Evolutionary conservation across 306 rosid species (phyloP), one percentile per base, ranked within the genome.

Genomic region (Cyamopsis tetragonoloba): DNA sequence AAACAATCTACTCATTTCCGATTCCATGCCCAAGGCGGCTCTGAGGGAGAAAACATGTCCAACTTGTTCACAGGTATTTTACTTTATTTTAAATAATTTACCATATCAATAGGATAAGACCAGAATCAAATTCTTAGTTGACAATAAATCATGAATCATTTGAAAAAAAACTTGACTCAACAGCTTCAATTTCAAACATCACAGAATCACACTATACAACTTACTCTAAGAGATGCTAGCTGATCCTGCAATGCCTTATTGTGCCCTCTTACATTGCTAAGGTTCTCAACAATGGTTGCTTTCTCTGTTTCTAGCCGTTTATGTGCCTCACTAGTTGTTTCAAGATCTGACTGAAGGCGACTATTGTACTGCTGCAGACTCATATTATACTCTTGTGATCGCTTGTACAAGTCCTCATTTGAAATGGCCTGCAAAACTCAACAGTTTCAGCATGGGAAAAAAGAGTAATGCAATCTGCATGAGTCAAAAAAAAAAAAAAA

Each of bases 201-300:
- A 26, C 6, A 46, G 55, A 2, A 39, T 60, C 53, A 26, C 6
- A 42, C 6, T 37, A 35, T 34, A 59, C 0, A 24, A 66, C 83
- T 66, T 88, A 93, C 99, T 77, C 79, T 93, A 2, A 85, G 39
- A 15, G 87, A 79, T 76, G 69, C 39, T 69, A 95, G 31, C 75
- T 95, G 87, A 35, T 95, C 97, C 70, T 90, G 95, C 87, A 95
- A 73, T 56, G 90, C 83, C 77, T 86, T 85, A 51, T 83, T 88
- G 87, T 90, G 99, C 14, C 87, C 93, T 74, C 99, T 88, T 27
- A 85, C 73, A 71, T 67, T 86, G 86, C 95, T 80, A 24, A 90
- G 90, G 70, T 73, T 88, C 78, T 88, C 90, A 76, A 93, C 86
- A 65, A 85, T 87, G 4, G 95, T 81, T 62, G 88, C 63, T 80